Evolutionary conservation across 805 yeast genomes (phyloP), one percentile per base, ranked within the genome.

Genomic region (Monosporozyma aerobia): DNA sequence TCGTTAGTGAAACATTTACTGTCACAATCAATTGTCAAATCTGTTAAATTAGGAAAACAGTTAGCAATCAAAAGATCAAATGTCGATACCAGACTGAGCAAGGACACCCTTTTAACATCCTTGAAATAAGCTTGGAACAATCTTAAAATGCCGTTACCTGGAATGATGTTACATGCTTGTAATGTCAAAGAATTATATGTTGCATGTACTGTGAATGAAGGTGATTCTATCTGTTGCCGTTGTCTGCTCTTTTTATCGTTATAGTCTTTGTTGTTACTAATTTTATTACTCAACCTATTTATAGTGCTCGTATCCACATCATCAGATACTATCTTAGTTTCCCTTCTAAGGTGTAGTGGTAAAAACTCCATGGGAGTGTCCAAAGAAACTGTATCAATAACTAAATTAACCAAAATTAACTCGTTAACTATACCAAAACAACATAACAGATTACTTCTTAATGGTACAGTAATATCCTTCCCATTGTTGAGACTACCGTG

Each of bases 31-130:
- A 81, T 63, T 9, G 71, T 65, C 23, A 81, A 54, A 11, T 69
- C 64, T 6, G 67, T 55, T 27, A 80, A 60, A 1, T 60, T 58
- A 5, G 69, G 67, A 56, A 78, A 77, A 53, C 73, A 71, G 58
- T 77, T 80, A 48, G 77, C 75, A 32, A 79, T 56, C 4, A 81
- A 70, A 39, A 81, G 67, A 56, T 79, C 83, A 35, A 65, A 70
- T 32, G 73, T 73, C 32, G 77, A 70, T 32, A 65, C 65, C 16
- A 80, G 62, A 30, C 71, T 65, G 10, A 66, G 53, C 35, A 81
- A 63, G 46, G 68, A 64, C 16, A 81, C 61, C 7, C 59, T 55
- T 8, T 61, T 58, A 1, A 78, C 77, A 32, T 70, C 62, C 47
- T 64, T 64, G 56, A 80, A 80, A 47, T 79, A 69, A 1, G 64